phyloP scores from a whole-genome alignment of 805 yeast species.

The Ogataea henricii region DNA sequence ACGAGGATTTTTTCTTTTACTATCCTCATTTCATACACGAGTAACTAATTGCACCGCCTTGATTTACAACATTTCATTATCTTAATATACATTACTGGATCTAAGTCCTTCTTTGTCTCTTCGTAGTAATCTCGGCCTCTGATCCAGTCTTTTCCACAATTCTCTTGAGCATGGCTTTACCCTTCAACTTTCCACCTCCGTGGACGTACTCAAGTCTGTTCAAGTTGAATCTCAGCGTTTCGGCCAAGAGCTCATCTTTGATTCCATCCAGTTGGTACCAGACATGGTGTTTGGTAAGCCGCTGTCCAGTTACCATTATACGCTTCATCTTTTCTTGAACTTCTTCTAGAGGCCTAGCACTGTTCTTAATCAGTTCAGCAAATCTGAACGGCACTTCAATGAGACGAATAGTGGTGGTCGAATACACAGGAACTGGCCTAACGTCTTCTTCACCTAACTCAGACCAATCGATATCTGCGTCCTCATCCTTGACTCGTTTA shows the following conservation, averaged over 20 bases:
- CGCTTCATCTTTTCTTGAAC: slow-evolving; percentile 64
- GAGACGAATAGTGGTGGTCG: slow-evolving; percentile 68
- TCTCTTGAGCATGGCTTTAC: slow-evolving; percentile 35
- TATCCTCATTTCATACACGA: too few relatives aligned
- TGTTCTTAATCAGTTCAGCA: slow-evolving; percentile 63
- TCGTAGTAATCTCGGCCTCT: slow-evolving; percentile 24
- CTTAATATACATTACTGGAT: not conserved
- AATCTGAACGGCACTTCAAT: slow-evolving; percentile 66
- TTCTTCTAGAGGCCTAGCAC: slow-evolving; percentile 58
- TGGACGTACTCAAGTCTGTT: slow-evolving; percentile 39
- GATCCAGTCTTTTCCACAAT: slow-evolving; percentile 32
- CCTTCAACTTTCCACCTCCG: slow-evolving; percentile 38
- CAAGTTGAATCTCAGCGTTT: slow-evolving; percentile 58
- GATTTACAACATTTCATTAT: not conserved
- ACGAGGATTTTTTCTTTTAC: not conserved
- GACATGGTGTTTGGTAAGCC: slow-evolving; percentile 61
- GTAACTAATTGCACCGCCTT: slow-evolving; percentile 1
- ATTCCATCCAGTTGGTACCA: slow-evolving; percentile 87
- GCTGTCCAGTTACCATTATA: slow-evolving; percentile 58
- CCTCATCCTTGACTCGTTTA: slow-evolving; percentile 23
- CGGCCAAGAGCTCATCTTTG: slow-evolving; percentile 67
- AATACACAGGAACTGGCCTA: slow-evolving; percentile 48
- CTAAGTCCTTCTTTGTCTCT: slow-evolving; percentile 18
- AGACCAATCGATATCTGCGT: slow-evolving; percentile 21
- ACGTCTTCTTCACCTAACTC: slow-evolving; percentile 40